A percentile compares a stretch with the other conserved stretches of the same genome.
Evolutionary conservation across 768 basidiomycete species (phyloP).

Genomic region (Suillus sp.): DNA sequence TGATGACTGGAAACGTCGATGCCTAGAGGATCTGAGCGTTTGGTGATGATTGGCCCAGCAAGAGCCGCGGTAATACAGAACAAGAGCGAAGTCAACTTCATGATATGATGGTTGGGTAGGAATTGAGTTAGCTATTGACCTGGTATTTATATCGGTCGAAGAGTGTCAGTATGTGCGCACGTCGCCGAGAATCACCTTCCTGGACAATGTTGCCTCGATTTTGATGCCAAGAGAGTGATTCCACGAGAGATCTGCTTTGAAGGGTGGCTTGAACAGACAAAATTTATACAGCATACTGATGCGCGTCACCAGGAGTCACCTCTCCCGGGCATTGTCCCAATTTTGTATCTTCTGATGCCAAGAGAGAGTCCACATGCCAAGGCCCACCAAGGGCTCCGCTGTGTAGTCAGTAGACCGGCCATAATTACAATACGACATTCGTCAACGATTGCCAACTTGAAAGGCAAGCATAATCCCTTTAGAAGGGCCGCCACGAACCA

Average conservation of each 20-base stretch:
- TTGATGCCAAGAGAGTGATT: neutral
- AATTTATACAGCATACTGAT: neutral
- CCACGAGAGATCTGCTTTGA: neutral
- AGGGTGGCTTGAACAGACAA: neutral
- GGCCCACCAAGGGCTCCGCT: neutral
- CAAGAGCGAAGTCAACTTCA: slow-evolving; percentile 7
- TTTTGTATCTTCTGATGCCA: neutral
- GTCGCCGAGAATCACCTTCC: neutral
- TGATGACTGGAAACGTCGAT: slow-evolving; percentile 55
- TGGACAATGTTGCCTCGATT: neutral
- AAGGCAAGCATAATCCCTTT: neutral
- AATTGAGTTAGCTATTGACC: too few relatives aligned
- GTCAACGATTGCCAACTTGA: neutral
- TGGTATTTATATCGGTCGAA: too few relatives aligned
- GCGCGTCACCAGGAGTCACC: neutral
- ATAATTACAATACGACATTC: neutral
- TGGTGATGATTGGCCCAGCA: slow-evolving; percentile 17
- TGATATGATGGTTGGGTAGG: neutral
- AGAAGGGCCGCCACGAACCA: neutral
- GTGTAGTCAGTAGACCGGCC: neutral
- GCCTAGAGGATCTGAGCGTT: slow-evolving; percentile 44
- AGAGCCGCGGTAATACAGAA: slow-evolving; percentile 12
- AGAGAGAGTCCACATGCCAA: neutral
- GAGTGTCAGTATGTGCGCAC: neutral
- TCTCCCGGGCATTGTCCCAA: neutral